Evolutionary conservation across 345 rosid genomes (phyloP).

Genomic region (Excoecaria cochinchinensis): DNA sequence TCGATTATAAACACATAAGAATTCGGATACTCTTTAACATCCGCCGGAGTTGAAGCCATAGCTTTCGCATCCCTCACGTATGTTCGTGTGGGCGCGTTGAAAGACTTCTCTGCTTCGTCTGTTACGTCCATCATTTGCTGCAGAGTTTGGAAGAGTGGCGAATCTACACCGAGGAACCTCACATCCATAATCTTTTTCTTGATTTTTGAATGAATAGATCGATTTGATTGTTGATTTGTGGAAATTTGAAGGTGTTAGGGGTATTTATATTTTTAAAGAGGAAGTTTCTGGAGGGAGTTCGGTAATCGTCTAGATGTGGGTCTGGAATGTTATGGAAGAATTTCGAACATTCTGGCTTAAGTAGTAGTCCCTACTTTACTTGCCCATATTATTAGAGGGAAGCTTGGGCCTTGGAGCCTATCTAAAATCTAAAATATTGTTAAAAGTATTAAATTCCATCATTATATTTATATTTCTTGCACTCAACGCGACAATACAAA

Average conservation of each 20-base stretch:
- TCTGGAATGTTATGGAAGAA: slow-evolving; percentile 9
- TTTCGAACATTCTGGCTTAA: not conserved
- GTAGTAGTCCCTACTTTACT: too few species aligned
- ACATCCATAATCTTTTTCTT: slow-evolving; percentile 40
- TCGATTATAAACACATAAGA: slow-evolving; percentile 62
- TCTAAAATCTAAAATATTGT: too few species aligned
- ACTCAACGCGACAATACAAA: too few species aligned
- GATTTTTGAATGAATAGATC: not conserved
- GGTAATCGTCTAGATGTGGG: not conserved
- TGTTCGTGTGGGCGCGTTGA: slow-evolving; percentile 47
- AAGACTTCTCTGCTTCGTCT: slow-evolving; percentile 31
- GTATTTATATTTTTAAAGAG: slow-evolving; percentile 6
- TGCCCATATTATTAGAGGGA: too few species aligned
- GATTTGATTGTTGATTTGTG: too few species aligned
- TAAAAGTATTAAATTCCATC: too few species aligned
- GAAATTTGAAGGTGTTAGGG: not conserved
- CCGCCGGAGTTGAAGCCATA: slow-evolving; percentile 86
- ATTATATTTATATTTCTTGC: too few species aligned
- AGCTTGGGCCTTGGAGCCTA: too few species aligned
- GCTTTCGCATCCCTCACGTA: slow-evolving; percentile 70
- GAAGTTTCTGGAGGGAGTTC: slow-evolving; percentile 25
- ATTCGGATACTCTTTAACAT: slow-evolving; percentile 54
- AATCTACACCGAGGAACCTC: slow-evolving; percentile 38
- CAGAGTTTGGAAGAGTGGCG: slow-evolving; percentile 44
- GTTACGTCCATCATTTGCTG: slow-evolving; percentile 56